These are phyloP conservation scores for Coemansia sp. DNA, from an alignment of 192 early-diverging fungal genomes.

Conservation along the genomic window DNA sequence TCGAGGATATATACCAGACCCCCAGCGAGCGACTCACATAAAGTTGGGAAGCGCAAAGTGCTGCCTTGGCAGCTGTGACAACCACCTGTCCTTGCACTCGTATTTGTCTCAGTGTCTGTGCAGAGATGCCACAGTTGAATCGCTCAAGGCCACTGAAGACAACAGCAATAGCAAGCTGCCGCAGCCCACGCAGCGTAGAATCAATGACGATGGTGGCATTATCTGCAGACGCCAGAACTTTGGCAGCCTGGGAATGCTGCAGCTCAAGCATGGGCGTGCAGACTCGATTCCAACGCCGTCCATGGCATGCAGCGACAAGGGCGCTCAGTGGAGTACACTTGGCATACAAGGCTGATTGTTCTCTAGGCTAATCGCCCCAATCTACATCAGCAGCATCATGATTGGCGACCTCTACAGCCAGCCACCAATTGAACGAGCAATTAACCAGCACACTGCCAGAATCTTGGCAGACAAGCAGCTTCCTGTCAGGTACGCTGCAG, in stretches of 20 bases:
- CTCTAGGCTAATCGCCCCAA: constrained; percentile 61
- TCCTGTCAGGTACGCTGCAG: constrained; percentile 9
- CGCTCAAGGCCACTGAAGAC: background rate
- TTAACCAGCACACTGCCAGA: constrained; percentile 55
- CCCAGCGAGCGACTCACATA: background rate
- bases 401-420: constrained; percentile 74
- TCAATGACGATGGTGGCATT: background rate
- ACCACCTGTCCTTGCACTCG: constrained; percentile 14
- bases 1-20: constrained; percentile 11
- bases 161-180: background rate
- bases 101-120: constrained; percentile 50
- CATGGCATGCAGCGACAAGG: constrained; percentile 82
- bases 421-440: constrained; percentile 64
- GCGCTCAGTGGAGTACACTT: constrained; percentile 84
- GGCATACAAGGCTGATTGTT: constrained; percentile 78
- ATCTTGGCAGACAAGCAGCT: background rate
- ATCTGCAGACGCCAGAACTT: constrained; percentile 26
- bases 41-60: background rate
- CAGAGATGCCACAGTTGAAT: constrained; percentile 35
- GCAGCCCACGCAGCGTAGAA: constrained; percentile 14
- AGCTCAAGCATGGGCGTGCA: constrained; percentile 45
- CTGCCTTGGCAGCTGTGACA: background rate
- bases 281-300: constrained; percentile 49
- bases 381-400: constrained; percentile 68
- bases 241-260: constrained; percentile 3